Percentiles rank a stretch among this genome's conserved stretches.
Evolutionary conservation across 306 rosid genomes (phyloP).

Genomic region (Dryas alaskensis): DNA sequence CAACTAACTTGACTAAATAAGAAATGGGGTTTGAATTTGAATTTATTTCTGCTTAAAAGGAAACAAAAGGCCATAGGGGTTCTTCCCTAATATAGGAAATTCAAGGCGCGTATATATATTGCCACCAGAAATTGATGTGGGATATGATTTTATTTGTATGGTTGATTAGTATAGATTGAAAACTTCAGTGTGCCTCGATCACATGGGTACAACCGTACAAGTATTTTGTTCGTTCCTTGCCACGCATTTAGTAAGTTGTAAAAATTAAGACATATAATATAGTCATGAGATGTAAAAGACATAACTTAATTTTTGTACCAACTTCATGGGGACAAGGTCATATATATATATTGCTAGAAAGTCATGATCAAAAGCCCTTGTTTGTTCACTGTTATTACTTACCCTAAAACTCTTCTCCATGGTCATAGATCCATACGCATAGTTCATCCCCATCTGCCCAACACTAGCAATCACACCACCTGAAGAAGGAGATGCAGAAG

Average conservation of each 20-base stretch:
- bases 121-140: background rate
- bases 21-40: background rate
- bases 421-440: conserved; percentile 67
- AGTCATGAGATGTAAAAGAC: no score
- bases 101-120: conserved; percentile 10
- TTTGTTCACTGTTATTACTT: conserved; percentile 27
- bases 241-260: conserved; percentile 13
- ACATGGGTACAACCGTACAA: conserved; percentile 16
- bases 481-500: conserved; percentile 55
- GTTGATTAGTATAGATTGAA: background rate
- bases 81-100: conserved; percentile 32
- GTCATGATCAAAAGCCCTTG: background rate
- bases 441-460: conserved; percentile 59
- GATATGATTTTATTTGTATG: background rate
- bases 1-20: conserved; percentile 16
- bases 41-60: conserved; percentile 6
- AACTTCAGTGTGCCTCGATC: conserved; percentile 22
- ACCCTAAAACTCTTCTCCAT: conserved; percentile 89
- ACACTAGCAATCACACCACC: conserved; percentile 46
- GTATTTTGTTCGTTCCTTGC: conserved; percentile 21
- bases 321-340: no score
- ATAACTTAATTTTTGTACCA: no score
- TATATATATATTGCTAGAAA: no score
- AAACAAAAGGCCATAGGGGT: background rate
- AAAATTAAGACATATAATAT: conserved; percentile 3